Conservation (phyloP, 306 rosid species). For the Rosa chinensis region DNA sequence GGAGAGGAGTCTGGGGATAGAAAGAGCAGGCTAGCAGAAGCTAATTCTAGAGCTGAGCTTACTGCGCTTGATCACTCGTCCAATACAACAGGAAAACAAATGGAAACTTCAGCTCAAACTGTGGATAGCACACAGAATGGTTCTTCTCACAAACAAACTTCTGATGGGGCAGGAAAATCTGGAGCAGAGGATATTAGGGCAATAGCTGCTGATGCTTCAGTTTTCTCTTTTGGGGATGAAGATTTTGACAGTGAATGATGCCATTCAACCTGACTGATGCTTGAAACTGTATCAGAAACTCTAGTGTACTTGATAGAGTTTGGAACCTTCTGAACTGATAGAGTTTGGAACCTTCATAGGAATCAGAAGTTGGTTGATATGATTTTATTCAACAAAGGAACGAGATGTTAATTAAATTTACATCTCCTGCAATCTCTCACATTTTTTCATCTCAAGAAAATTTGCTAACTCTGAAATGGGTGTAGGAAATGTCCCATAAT, state of each 20-base stretch:
- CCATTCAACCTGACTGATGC: background rate
- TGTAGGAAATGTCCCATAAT: background rate
- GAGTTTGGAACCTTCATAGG: background rate
- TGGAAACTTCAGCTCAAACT: conserved; percentile 32
- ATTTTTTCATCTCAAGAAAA: background rate
- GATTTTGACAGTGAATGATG: conserved; percentile 85
- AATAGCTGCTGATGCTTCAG: conserved; percentile 97
- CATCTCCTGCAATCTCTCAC: background rate
- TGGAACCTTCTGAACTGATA: background rate
- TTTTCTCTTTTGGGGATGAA: conserved; percentile 82
- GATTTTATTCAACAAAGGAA: background rate
- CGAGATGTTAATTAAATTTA: background rate
- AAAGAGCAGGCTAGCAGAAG: conserved; percentile 24
- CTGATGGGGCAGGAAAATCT: conserved; percentile 26
- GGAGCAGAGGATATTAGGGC: conserved; percentile 70
- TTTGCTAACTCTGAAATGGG: background rate
- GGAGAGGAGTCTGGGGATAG: conserved; percentile 53
- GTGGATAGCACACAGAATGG: conserved; percentile 24
- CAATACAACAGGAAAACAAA: conserved; percentile 30
- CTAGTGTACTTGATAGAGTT: conserved; percentile 15
- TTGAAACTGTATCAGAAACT: conserved; percentile 10
- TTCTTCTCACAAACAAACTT: conserved; percentile 36
- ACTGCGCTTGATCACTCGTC: conserved; percentile 43
- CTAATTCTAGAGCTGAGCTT: conserved; percentile 27
- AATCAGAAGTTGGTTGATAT: background rate